Base-by-base conservation (phyloP, 2,329 filamentous ascomycete genomes). In the Arthroderma sp. region DNA sequence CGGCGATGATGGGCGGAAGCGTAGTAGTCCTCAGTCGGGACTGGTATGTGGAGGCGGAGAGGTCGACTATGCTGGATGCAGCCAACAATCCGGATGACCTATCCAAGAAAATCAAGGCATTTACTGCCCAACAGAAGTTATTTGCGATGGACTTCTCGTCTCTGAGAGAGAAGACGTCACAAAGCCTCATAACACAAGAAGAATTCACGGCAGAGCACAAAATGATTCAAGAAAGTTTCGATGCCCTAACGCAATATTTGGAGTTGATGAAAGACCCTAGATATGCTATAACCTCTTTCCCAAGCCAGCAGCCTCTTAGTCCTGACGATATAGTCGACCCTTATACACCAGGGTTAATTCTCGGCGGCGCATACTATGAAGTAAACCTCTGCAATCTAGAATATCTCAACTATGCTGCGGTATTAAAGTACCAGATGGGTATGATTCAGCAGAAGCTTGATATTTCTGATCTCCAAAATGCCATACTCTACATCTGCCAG, bases 81-180 rank as follows among this genome's bases (percentile, higher is more conserved):
- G 62, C 69, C 8, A 64, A 70, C 2, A 70, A 82, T 31, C 83
- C 85, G 0, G 64, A 73, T 9, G 74, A 82, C 51, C 47, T 88
- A 5, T 66, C 69, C 2, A 80, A 79, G 66, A 80, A 78, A 50
- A 75, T 85, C 32, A 80, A 85, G 53, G 73, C 77, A 27, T 75
- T 77, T 34, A 74, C 80, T 30, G 76, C 83, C 1, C 71, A 74
- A 29, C 71, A 84, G 43, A 77, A 85, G 9, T 67, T 88, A 9
- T 77, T 93, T 29, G 84, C 83, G 1, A 78, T 83, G 58, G 85
- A 94, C 47, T 83, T 93, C 67, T 80, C 85, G 1, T 72, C 82
- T 8, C 69, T 95, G 2, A 86, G 88, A 58, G 80, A 83, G 0
- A 76, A 74, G 50, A 75, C 79, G 37, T 75, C 73, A 29, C 77